Evolutionary conservation across 2,329 filamentous ascomycete genomes (phyloP), one percentile per base, ranked within the genome.

Genomic region (Stachybotrys echinatus): DNA sequence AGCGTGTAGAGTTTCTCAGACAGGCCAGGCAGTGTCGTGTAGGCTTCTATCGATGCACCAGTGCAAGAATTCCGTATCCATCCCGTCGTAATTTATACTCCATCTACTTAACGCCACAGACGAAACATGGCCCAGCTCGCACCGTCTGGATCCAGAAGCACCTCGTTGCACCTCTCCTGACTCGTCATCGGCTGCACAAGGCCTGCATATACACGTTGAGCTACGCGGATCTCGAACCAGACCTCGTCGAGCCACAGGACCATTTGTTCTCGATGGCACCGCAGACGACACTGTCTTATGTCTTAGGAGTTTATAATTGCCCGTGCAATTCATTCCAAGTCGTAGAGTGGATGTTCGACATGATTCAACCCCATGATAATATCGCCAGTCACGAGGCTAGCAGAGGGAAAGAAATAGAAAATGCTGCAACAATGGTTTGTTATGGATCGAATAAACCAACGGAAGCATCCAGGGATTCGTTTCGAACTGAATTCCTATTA

Each of bases 201-300:
- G 3, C 62, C 23, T 72, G 69, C 64, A 80, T 72, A 59, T 74
- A 80, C 48, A 74, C 69, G 56, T 73, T 75, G 45, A 81, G 62
- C 60, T 81, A 77, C 1, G 67, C 65, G 64, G 48, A 81, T 75
- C 46, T 77, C 71, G 54, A 80, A 74, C 78, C 78, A 81, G 23
- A 81, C 62, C 48, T 80, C 77, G 37, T 81, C 77, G 0, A 78
- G 77, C 1, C 77, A 70, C 14, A 81, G 61, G 1, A 69, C 65
- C 2, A 81, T 64, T 54, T 77, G 70, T 50, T 77, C 27, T 73
- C 65, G 40, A 77, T 62, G 4, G 70, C 70, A 17, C 71, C 68
- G 18, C 71, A 65, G 19, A 78, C 65, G 53, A 79, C 68, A 22
- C 73, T 71, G 50, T 59, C 64, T n/a, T n/a, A n/a, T n/a, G n/a